Evolutionary conservation across 306 rosid genomes (phyloP).

Genomic region (Trifolium dubium): DNA sequence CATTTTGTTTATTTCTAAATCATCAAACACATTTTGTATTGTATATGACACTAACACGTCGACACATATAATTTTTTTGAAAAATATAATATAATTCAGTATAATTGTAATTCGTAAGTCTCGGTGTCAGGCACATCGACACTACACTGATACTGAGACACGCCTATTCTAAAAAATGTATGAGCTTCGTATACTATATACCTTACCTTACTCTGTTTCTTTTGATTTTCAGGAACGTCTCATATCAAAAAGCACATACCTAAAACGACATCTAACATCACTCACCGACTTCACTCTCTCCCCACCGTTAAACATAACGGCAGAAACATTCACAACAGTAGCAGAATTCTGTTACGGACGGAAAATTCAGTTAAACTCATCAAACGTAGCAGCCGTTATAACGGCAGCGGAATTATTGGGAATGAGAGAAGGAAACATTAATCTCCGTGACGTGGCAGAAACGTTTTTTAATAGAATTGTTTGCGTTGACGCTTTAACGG

Average conservation of each 20-base stretch:
- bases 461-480: slow-evolving; percentile 55
- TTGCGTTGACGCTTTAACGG: slow-evolving; percentile 54
- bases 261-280: slow-evolving; percentile 63
- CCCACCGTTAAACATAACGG: slow-evolving; percentile 79
- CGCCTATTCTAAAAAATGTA: too few relatives aligned
- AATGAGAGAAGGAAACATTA: slow-evolving; percentile 61
- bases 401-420: slow-evolving; percentile 79
- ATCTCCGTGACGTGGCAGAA: slow-evolving; percentile 60
- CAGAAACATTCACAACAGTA: slow-evolving; percentile 60
- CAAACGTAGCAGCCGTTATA: slow-evolving; percentile 70
- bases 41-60: too few relatives aligned
- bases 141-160: too few relatives aligned
- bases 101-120: too few relatives aligned
- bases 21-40: slow-evolving; percentile 18
- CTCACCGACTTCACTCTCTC: slow-evolving; percentile 60
- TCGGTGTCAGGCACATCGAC: too few relatives aligned
- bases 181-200: neutral
- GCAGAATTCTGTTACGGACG: slow-evolving; percentile 80
- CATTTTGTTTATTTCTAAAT: neutral
- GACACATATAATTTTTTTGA: too few relatives aligned
- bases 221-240: slow-evolving; percentile 60
- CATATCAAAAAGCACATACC: slow-evolving; percentile 63
- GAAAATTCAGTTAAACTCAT: slow-evolving; percentile 56
- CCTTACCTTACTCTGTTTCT: slow-evolving; percentile 3
- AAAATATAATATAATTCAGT: too few relatives aligned